These are phyloP conservation scores for Crucibulum cyathiforme DNA, from an alignment of 1,284 basidiomycete genomes.

Conservation along the genomic window DNA sequence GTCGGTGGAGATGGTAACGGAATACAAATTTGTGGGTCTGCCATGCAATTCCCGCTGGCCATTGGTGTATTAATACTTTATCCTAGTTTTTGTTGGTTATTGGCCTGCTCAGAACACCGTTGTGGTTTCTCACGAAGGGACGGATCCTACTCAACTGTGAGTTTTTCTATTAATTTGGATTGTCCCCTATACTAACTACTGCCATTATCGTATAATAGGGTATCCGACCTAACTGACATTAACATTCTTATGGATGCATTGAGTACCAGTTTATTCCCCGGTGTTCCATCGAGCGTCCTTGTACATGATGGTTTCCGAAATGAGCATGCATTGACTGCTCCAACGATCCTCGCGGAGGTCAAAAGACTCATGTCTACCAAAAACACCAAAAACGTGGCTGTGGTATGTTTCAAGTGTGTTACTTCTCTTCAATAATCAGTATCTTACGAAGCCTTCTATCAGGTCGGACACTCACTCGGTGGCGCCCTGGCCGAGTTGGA, in stretches of 20 bases:
- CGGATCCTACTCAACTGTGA: constrained; percentile 49
- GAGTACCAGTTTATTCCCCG: constrained; percentile 49
- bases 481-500: constrained; percentile 56
- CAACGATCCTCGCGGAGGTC: constrained; percentile 40
- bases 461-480: constrained; percentile 59
- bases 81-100: constrained; percentile 50
- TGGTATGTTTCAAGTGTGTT: constrained; percentile 26
- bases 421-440: not conserved
- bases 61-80: constrained; percentile 24
- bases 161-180: constrained; percentile 3
- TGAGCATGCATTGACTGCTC: constrained; percentile 44
- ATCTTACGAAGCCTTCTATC: not conserved
- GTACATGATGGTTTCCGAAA: constrained; percentile 53
- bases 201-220: not conserved
- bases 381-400: constrained; percentile 31
- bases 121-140: constrained; percentile 53
- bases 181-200: not conserved
- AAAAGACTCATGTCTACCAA: constrained; percentile 34
- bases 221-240: constrained; percentile 2
- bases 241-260: constrained; percentile 21
- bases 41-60: constrained; percentile 24
- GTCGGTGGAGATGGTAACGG: constrained; percentile 53
- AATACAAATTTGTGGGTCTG: constrained; percentile 48
- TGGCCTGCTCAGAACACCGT: constrained; percentile 47
- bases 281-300: constrained; percentile 33